Percentiles rank a stretch among this genome's conserved stretches.
These are phyloP conservation scores for Metschnikowia sp. DNA, from an alignment of 805 yeast species.

Conservation along the genomic window DNA sequence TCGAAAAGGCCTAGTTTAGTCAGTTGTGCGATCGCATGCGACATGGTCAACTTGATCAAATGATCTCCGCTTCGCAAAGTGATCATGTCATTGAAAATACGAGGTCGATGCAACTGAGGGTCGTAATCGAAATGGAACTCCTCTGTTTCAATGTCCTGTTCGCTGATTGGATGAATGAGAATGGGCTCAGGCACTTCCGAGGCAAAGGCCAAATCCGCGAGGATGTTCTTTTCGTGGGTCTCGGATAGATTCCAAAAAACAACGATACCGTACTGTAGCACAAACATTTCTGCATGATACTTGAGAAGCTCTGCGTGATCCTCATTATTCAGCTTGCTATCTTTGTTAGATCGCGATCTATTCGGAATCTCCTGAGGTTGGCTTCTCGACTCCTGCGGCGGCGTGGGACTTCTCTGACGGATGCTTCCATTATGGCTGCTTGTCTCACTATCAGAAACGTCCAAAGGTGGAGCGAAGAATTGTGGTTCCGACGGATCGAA, in stretches of 20 bases:
- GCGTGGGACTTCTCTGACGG: conserved; percentile 13
- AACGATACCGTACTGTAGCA: conserved; percentile 91
- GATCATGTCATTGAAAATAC: conserved; percentile 92
- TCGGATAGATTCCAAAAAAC: conserved; percentile 97
- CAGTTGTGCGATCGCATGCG: conserved; percentile 96
- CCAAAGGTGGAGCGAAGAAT: conserved; percentile 55
- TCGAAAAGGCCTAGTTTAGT: conserved; percentile 90
- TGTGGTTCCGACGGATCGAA: conserved; percentile 94
- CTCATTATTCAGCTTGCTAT: conserved; percentile 5
- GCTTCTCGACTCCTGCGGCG: background rate
- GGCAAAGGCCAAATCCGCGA: conserved; percentile 87
- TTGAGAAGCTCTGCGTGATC: conserved; percentile 46
- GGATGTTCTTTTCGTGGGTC: conserved; percentile 84
- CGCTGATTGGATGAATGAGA: conserved; percentile 71
- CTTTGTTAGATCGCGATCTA: background rate
- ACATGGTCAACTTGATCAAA: conserved; percentile 84
- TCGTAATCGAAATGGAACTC: conserved; percentile 78
- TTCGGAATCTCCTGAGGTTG: background rate
- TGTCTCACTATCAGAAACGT: conserved; percentile 17
- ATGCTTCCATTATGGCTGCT: conserved; percentile 16
- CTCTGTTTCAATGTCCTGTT: conserved; percentile 90
- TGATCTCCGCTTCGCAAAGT: conserved; percentile 90
- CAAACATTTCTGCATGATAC: conserved; percentile 81
- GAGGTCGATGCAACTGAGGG: conserved; percentile 55
- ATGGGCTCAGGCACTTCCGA: conserved; percentile 42